A percentile compares a stretch with the other conserved stretches of the same genome.
phyloP scores from a whole-genome alignment of 768 basidiomycete genomes.

The Cytidiella melzeri region DNA sequence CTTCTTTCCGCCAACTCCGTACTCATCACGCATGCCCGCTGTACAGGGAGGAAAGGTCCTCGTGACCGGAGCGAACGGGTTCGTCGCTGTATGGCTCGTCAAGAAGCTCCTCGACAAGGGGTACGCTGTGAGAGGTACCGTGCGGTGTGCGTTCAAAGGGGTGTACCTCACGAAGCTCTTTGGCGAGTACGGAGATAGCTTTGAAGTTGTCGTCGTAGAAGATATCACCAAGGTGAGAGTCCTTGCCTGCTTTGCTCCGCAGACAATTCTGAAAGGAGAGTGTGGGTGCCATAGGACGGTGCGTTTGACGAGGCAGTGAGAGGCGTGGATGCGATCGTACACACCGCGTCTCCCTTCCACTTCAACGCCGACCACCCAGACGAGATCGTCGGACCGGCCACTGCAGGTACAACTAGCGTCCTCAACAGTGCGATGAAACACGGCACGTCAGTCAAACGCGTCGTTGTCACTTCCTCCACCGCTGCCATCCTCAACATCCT shows the following conservation, averaged over 20 bases:
- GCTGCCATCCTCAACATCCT: slow-evolving; percentile 36
- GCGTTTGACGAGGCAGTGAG: slow-evolving; percentile 79
- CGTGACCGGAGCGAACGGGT: slow-evolving; percentile 24
- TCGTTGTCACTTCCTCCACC: slow-evolving; percentile 57
- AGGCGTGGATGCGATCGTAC: slow-evolving; percentile 66
- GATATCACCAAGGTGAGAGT: slow-evolving; percentile 36
- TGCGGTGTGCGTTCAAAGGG: slow-evolving; percentile 38
- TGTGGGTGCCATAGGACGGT: slow-evolving; percentile 35
- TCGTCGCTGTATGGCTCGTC: slow-evolving; percentile 26
- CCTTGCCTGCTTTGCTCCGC: not conserved
- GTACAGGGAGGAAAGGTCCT: slow-evolving; percentile 22
- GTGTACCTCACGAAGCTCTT: slow-evolving; percentile 34
- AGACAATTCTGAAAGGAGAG: not conserved
- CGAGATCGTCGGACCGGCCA: slow-evolving; percentile 64
- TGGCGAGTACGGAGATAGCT: slow-evolving; percentile 28
- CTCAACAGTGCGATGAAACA: slow-evolving; percentile 52
- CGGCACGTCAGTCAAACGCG: slow-evolving; percentile 41
- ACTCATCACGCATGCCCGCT: slow-evolving; percentile 17
- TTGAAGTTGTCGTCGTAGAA: slow-evolving; percentile 39
- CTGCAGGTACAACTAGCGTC: slow-evolving; percentile 61
- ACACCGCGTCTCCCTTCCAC: slow-evolving; percentile 62
- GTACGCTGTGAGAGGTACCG: slow-evolving; percentile 37
- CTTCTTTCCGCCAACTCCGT: not conserved
- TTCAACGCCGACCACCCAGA: slow-evolving; percentile 36
- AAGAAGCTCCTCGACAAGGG: slow-evolving; percentile 31